Conservation (phyloP, 2,329 filamentous ascomycete species). For the Trichoderma cornu-damae region DNA sequence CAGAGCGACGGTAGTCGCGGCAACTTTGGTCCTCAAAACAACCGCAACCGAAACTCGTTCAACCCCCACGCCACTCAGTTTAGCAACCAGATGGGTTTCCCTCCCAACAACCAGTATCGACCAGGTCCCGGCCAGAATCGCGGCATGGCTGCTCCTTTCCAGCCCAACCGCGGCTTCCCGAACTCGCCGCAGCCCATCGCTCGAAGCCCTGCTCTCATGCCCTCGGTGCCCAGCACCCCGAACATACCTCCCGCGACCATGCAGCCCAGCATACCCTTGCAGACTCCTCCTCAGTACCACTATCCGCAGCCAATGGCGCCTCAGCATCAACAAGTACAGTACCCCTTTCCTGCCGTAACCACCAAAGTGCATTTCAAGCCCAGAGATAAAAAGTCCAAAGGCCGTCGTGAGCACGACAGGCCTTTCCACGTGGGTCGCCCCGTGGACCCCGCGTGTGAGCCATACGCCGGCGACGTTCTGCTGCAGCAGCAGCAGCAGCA, state of each 20-base stretch:
- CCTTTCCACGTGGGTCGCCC: conserved; percentile 38
- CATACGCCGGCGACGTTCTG: conserved; percentile 32
- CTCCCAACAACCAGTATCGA: conserved; percentile 41
- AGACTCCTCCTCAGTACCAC: conserved; percentile 57
- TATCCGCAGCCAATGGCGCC: conserved; percentile 54
- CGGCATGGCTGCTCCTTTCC: conserved; percentile 46
- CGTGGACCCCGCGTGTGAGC: conserved; percentile 36
- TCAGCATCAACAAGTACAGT: conserved; percentile 55
- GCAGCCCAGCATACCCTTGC: conserved; percentile 56
- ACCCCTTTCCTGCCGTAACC: conserved; percentile 37
- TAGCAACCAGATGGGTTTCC: conserved; percentile 43
- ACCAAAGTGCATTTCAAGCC: conserved; percentile 37
- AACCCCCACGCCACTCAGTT: conserved; percentile 41
- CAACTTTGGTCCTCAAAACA: conserved; percentile 45
- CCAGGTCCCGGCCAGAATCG: conserved; percentile 45
- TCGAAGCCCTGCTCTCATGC: conserved; percentile 61
- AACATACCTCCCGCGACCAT: conserved; percentile 60
- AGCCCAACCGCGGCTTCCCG: conserved; percentile 41
- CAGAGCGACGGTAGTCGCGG: conserved; percentile 54
- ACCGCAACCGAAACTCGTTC: conserved; percentile 47
- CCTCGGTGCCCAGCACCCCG: conserved; percentile 63
- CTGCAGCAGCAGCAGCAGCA: conserved; percentile 27
- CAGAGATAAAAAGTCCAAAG: conserved; percentile 43
- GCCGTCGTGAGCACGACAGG: conserved; percentile 45
- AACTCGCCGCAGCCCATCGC: conserved; percentile 60